phyloP scores from a whole-genome alignment of 352 stramenopile genomes.

The Phytophthora sojae region DNA sequence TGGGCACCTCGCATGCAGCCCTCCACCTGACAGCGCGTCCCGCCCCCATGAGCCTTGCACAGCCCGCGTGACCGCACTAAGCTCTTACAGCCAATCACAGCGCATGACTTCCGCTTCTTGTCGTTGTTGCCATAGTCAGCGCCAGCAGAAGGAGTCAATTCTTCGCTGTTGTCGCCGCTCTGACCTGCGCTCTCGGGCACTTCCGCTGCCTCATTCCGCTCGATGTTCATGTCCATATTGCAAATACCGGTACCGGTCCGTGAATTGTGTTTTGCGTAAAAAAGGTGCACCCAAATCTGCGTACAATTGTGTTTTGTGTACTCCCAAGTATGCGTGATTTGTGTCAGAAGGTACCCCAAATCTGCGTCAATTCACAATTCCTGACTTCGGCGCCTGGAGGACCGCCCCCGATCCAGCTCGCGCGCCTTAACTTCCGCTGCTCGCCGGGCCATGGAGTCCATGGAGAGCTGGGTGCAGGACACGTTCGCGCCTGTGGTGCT shows the following conservation, averaged over 20 bases:
- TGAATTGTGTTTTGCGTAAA: too few species aligned
- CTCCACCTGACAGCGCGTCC: neutral
- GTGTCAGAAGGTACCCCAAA: neutral
- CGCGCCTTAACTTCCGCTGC: too few species aligned
- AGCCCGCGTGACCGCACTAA: neutral
- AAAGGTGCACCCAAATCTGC: too few species aligned
- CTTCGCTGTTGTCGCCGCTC: neutral
- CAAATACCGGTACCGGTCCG: too few species aligned
- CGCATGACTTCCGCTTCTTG: neutral
- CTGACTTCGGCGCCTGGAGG: neutral
- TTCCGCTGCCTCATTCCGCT: neutral
- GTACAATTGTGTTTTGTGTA: too few species aligned
- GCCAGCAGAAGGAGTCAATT: neutral
- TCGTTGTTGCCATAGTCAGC: neutral
- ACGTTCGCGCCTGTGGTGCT: slow-evolving; percentile 84
- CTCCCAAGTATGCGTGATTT: neutral
- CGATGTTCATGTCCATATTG: too few species aligned
- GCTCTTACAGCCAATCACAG: neutral
- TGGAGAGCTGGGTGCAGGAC: slow-evolving; percentile 81
- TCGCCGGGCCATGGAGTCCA: slow-evolving; percentile 48
- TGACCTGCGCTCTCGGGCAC: neutral
- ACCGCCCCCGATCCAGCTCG: neutral
- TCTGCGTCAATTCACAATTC: neutral
- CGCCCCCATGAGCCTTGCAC: slow-evolving; percentile 10
- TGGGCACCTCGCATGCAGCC: neutral